phyloP scores from a whole-genome alignment of 2,329 filamentous ascomycete species.

The Periconia sp. region DNA sequence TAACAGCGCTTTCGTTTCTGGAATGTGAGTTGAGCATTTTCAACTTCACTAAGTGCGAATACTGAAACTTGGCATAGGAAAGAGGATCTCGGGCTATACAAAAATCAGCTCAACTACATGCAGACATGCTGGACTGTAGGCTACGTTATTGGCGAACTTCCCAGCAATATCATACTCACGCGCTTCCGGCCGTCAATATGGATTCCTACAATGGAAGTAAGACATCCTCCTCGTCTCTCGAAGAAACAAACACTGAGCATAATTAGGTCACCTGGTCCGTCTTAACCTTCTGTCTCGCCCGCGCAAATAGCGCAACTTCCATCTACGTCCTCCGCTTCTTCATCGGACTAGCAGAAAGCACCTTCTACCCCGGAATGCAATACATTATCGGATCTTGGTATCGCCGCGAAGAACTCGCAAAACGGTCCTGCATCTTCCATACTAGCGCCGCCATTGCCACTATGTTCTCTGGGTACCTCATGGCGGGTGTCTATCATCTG shows the following conservation, averaged over 20 bases:
- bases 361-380: constrained; percentile 8
- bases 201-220: constrained; percentile 56
- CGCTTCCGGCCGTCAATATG: constrained; percentile 55
- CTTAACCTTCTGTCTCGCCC: constrained; percentile 54
- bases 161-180: constrained; percentile 59
- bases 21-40: constrained; percentile 28
- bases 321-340: constrained; percentile 58
- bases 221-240: background rate
- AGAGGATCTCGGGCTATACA: constrained; percentile 59
- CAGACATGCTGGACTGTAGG: constrained; percentile 65
- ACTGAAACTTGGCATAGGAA: constrained; percentile 45
- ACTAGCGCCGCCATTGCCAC: constrained; percentile 53
- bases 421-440: constrained; percentile 60
- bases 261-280: constrained; percentile 54
- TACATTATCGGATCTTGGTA: constrained; percentile 43
- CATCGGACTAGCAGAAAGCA: constrained; percentile 42
- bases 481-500: constrained; percentile 59
- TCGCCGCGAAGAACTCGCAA: constrained; percentile 57
- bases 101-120: constrained; percentile 63
- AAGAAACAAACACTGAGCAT: constrained; percentile 1
- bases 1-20: constrained; percentile 36
- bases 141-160: constrained; percentile 62
- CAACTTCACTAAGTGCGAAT: background rate
- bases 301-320: constrained; percentile 50
- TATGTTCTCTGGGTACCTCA: constrained; percentile 61